phyloP scores from a whole-genome alignment of 495 filamentous ascomycete genomes.

The Lasiosphaeris hirsuta region DNA sequence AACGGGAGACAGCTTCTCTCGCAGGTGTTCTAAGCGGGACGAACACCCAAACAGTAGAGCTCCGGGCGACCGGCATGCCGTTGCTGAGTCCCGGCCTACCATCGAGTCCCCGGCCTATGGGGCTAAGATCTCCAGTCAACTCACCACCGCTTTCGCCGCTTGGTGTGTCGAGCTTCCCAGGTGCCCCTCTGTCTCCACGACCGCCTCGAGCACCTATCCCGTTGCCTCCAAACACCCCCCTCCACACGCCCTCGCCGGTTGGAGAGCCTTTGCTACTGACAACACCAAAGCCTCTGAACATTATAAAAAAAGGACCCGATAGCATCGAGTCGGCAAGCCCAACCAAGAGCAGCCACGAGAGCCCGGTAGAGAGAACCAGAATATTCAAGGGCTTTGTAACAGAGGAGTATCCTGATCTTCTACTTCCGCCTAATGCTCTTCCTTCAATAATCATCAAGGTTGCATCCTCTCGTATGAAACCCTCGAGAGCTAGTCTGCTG shows the following conservation, averaged over 20 bases:
- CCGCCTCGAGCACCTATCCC: conserved; percentile 64
- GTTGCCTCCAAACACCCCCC: conserved; percentile 59
- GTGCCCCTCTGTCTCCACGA: conserved; percentile 68
- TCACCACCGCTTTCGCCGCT: conserved; percentile 69
- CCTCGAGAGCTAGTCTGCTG: conserved; percentile 79
- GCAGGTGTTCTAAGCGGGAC: conserved; percentile 47
- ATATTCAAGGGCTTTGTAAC: conserved; percentile 64
- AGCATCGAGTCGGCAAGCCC: conserved; percentile 29
- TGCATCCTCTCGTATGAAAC: conserved; percentile 84
- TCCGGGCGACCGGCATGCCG: conserved; percentile 45
- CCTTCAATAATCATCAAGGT: conserved; percentile 81
- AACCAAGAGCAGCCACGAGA: conserved; percentile 31
- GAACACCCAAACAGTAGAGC: conserved; percentile 21
- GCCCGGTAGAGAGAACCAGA: conserved; percentile 34
- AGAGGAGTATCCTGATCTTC: conserved; percentile 76
- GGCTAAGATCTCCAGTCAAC: conserved; percentile 64
- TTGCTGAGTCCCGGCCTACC: conserved; percentile 86
- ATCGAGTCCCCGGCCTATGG: conserved; percentile 81
- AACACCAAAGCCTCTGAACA: conserved; percentile 39
- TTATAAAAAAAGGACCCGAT: conserved; percentile 34
- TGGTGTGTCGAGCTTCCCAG: conserved; percentile 46
- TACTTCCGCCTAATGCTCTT: conserved; percentile 88
- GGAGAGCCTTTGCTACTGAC: conserved; percentile 31
- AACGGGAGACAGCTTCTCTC: conserved; percentile 36
- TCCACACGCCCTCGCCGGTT: conserved; percentile 51